These are phyloP conservation scores for Datisca glomerata DNA, from an alignment of 306 rosid species.

Conservation along the genomic window DNA sequence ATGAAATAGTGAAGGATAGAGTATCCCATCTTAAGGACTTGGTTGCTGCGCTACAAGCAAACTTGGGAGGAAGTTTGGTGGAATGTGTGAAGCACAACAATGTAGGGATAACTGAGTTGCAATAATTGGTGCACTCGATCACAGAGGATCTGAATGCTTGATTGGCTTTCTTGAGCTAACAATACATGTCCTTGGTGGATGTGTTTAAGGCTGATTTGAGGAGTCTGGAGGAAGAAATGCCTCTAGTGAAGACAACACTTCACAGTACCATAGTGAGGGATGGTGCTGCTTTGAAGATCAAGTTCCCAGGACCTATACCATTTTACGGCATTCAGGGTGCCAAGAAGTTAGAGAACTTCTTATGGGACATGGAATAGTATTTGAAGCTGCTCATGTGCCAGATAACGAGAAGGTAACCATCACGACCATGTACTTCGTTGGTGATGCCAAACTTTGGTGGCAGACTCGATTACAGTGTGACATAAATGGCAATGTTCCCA, in stretches of 20 bases:
- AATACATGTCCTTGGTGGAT: neutral
- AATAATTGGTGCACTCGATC: neutral
- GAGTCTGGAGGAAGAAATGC: neutral
- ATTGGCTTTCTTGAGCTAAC: too few relatives aligned
- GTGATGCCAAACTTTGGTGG: constrained; percentile 6
- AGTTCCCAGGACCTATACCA: neutral
- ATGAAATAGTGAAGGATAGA: too few relatives aligned
- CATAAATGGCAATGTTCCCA: neutral
- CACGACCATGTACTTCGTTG: neutral
- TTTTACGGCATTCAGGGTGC: neutral
- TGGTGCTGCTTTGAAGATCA: neutral
- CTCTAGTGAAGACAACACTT: neutral
- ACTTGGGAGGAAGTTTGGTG: neutral
- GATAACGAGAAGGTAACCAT: neutral
- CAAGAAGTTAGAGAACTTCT: constrained; percentile 3
- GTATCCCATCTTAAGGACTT: too few relatives aligned
- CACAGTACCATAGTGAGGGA: too few relatives aligned
- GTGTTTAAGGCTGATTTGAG: neutral
- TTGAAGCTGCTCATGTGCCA: neutral
- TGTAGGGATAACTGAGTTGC: neutral
- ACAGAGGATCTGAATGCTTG: too few relatives aligned
- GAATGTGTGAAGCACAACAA: neutral
- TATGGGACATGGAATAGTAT: constrained; percentile 7
- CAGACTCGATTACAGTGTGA: neutral
- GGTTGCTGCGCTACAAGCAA: neutral